Base-by-base conservation (phyloP, 371 early-diverging fungal genomes). In the Nematocida major region DNA sequence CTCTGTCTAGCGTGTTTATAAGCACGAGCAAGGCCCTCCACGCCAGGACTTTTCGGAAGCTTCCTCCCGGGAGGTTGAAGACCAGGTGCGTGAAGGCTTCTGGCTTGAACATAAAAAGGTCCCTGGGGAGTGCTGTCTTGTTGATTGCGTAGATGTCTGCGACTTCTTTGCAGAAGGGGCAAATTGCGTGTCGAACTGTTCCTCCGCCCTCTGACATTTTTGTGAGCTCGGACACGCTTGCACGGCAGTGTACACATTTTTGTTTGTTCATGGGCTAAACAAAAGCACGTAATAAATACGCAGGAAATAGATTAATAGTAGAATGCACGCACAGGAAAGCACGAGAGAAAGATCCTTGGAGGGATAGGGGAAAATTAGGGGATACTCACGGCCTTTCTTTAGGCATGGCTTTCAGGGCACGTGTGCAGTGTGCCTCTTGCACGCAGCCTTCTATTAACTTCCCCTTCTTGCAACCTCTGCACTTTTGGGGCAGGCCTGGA, bases 91-190 rank as follows among this genome's bases (percentile, higher is more conserved):
- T 26, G 34, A 49, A 73, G 5, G 76, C 48, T 48, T 63, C 53
- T 34, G 9, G 3, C n/a, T 73, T 73, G 24, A 73, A 62, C 11
- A 73, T 30, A 22, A 73, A 28, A 26, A 73, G 22, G 36, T 73
- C 76, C 0, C 18, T 18, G 18, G 11, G 36, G 36, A 73, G 50
- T 0, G 9, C 22, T 30, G 7, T 11, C 22, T 26, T 3, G n/a
- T 11, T 28, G 5, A 63, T 0, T 20, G 47, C 32, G 40, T 73
- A 73, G 9, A 18, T 18, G 38, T 73, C 76, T 26, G 76, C 24
- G 5, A 73, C 40, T 2, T 73, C 36, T 45, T 63, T 73, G 65
- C 76, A 73, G 5, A 22, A 9, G 32, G 66, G 40, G 63, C 76
- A 73, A 2, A 73, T 20, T 9, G 76, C 13, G 53, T 51, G 53